Evolutionary conservation across 1,284 basidiomycete species (phyloP), one percentile per base, ranked within the genome.

Genomic region (Erythrobasidium hasegawianum): DNA sequence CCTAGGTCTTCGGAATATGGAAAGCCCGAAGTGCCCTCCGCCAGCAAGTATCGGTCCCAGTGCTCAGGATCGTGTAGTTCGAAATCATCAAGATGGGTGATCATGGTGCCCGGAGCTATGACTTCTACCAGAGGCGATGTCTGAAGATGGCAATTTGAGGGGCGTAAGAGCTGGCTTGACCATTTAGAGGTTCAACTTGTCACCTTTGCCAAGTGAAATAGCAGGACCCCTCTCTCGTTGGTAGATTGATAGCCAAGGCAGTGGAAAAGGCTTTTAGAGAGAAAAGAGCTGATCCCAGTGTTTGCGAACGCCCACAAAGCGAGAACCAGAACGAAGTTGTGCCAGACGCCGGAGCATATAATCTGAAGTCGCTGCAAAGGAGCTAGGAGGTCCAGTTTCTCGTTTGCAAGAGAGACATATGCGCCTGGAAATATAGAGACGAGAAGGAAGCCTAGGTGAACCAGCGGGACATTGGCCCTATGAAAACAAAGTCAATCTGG

Each of bases 11-110:
- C 56, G 56, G 57, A 65, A 3, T n/a, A 10, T 2, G 8, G 13
- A 16, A 39, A 38, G 16, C 11, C 4, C 3, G 13, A n/a, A 7
- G 20, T 3, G 18, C 3, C 45, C 13, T 13, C 18, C 3, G 57
- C 13, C 14, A 50, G 22, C 13, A 65, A 56, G 33, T 65, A 65
- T 7, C 38, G 16, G 20, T 65, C 56, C 62, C 62, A 65, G 22
- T 65, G 62, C 14, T 53, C 4, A 0, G 65, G 55, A 16, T 68
- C 57, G 58, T 72, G 68, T 20, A 72, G 60, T 20, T 72, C 70
- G 41, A 67, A 24, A 27, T 71, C 70, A 57, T 72, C 66, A 4
- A 71, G 50, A 41, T 69, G 67, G 0, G 70, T 71, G 49, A 71
- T 47, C 24, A 59, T 43, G 0, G 54, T 27, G 11, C 64, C 58